Percentiles rank a stretch among this genome's conserved stretches.
phyloP scores from a whole-genome alignment of 352 stramenopile genomes.

The Elongisporangium anandrum region DNA sequence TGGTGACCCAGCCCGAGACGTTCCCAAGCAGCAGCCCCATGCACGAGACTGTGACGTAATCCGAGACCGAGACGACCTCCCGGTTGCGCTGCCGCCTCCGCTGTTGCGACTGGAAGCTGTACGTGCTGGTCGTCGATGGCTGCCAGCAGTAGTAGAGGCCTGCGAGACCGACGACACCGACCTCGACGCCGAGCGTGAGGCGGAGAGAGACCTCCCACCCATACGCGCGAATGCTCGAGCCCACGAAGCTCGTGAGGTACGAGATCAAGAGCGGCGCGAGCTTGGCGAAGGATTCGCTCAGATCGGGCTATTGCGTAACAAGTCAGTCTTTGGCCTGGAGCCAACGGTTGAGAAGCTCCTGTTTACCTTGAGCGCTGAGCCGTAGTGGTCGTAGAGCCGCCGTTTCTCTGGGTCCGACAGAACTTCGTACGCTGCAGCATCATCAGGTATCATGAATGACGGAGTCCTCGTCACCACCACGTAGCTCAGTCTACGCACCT shows the following conservation, averaged over 20 bases:
- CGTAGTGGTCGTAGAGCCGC: constrained; percentile 71
- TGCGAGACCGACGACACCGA: constrained; percentile 46
- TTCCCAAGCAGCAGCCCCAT: constrained; percentile 60
- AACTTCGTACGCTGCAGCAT: constrained; percentile 75
- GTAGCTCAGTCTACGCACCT: constrained; percentile 18
- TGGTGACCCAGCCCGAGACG: constrained; percentile 48
- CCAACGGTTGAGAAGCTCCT: no score
- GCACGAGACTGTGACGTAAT: constrained; percentile 63
- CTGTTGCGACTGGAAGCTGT: neutral
- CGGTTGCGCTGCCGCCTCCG: constrained; percentile 12
- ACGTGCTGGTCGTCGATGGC: neutral
- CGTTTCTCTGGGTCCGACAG: constrained; percentile 73
- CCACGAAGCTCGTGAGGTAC: constrained; percentile 47
- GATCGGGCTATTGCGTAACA: constrained; percentile 17
- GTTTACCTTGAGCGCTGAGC: constrained; percentile 39
- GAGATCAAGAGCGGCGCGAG: constrained; percentile 63
- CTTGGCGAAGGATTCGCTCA: constrained; percentile 59
- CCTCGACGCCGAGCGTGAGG: constrained; percentile 27
- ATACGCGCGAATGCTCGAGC: constrained; percentile 30
- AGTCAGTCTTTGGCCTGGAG: no score
- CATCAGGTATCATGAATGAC: neutral
- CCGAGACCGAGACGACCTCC: constrained; percentile 61
- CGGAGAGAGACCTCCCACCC: constrained; percentile 25
- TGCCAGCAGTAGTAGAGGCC: constrained; percentile 62
- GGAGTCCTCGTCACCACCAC: neutral